These are phyloP conservation scores for Sclerospora graminicola DNA, from an alignment of 352 stramenopile genomes.

Conservation along the genomic window DNA sequence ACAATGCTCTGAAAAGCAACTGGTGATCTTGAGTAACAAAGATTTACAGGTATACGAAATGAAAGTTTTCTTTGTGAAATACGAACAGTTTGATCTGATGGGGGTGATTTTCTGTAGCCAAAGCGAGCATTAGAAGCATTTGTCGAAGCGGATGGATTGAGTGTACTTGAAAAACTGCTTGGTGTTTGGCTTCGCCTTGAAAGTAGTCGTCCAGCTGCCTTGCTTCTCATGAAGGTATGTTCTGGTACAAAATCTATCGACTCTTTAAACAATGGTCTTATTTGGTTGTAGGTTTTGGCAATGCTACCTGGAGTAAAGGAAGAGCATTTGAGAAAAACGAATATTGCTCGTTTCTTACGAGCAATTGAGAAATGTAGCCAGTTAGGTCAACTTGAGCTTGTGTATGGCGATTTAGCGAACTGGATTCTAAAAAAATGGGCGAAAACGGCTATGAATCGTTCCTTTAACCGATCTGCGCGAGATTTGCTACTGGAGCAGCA, in stretches of 20 bases:
- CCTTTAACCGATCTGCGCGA: conserved; percentile 25
- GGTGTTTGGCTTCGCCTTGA: conserved; percentile 40
- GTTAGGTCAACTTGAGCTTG: conserved; percentile 25
- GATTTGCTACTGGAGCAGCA: conserved; percentile 35
- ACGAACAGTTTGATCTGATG: too few species aligned
- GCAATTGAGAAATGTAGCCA: conserved; percentile 32
- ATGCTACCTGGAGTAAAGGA: conserved; percentile 47
- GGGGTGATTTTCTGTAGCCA: conserved; percentile 11
- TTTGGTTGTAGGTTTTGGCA: conserved; percentile 23
- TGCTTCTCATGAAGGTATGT: conserved; percentile 47
- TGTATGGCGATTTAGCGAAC: conserved; percentile 40
- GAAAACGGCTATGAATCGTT: conserved; percentile 31
- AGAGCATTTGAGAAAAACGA: conserved; percentile 34
- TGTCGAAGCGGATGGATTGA: conserved; percentile 48
- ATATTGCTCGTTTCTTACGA: conserved; percentile 45
- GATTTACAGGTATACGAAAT: conserved; percentile 31
- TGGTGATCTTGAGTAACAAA: conserved; percentile 45
- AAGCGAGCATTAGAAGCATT: conserved; percentile 48
- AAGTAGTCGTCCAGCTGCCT: conserved; percentile 27
- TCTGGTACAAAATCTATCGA: too few species aligned
- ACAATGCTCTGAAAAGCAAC: conserved; percentile 42
- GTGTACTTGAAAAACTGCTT: conserved; percentile 39
- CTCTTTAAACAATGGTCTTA: too few species aligned
- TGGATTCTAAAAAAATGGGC: conserved; percentile 60
- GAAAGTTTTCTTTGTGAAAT: background rate